These are phyloP conservation scores for Hordeum vulgare DNA, from an alignment of 176 grass and related monocot species.

Conservation along the genomic window DNA sequence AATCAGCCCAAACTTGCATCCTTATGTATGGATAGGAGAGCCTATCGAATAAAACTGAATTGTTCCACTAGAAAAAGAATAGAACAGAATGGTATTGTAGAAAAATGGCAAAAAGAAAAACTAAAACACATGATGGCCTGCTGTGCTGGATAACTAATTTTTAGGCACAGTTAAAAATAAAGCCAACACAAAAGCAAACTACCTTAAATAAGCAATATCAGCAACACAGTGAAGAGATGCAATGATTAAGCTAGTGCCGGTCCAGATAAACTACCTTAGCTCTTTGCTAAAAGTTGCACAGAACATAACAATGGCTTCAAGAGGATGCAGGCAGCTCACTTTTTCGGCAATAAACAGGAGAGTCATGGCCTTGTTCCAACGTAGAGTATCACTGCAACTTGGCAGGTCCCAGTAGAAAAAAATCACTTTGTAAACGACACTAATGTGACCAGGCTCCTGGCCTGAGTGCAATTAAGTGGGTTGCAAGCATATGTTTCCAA, in stretches of 20 bases:
- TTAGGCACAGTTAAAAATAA: neutral
- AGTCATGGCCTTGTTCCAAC: neutral
- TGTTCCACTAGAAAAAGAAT: neutral
- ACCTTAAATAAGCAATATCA: neutral
- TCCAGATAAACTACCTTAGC: neutral
- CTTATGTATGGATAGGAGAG: neutral
- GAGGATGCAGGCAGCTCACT: neutral
- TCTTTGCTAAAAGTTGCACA: neutral
- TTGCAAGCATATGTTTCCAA: neutral
- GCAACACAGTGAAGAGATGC: neutral
- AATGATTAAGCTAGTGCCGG: neutral
- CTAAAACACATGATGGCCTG: neutral
- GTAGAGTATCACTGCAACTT: neutral
- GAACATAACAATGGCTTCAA: neutral
- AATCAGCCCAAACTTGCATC: slow-evolving; percentile 8
- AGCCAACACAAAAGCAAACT: neutral
- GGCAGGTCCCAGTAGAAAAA: neutral
- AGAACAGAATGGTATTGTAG: neutral
- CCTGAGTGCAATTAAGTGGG: neutral
- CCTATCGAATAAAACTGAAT: neutral
- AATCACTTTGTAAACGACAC: neutral
- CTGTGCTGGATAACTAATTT: neutral
- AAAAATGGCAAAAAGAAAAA: neutral
- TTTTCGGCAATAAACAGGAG: neutral
- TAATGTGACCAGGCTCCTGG: slow-evolving; percentile 1